Conservation (phyloP, 2,329 filamentous ascomycete genomes). For the Arthrocladium fulminans region DNA sequence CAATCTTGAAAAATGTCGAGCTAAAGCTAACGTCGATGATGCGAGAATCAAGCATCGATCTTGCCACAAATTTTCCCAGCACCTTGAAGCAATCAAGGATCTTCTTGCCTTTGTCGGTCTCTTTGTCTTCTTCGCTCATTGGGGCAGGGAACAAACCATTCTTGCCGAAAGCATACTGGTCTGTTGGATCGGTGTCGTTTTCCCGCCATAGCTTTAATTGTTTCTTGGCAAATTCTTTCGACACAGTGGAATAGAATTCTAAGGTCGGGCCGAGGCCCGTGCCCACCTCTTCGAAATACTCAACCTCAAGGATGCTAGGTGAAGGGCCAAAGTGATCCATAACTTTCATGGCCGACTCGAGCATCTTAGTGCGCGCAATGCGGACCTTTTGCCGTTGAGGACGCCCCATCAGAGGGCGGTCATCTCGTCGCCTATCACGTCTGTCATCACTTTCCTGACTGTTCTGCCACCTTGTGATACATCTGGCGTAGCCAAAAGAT, state of each 20-base stretch:
- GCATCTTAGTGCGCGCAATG: constrained; percentile 85
- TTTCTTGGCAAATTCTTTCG: constrained; percentile 93
- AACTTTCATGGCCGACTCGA: constrained; percentile 94
- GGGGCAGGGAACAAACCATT: constrained; percentile 87
- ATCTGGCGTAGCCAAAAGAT: constrained; percentile 93
- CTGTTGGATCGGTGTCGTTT: constrained; percentile 55
- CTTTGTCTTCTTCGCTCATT: constrained; percentile 67
- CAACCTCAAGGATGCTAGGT: constrained; percentile 89
- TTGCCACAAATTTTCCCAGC: constrained; percentile 91
- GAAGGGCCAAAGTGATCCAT: constrained; percentile 99
- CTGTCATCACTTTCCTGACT: constrained; percentile 72
- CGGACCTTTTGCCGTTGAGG: constrained; percentile 96
- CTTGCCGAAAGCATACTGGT: constrained; percentile 69
- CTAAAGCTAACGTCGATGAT: constrained; percentile 98
- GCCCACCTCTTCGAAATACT: constrained; percentile 97
- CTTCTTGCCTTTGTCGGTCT: constrained; percentile 71
- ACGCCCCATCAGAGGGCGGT: constrained; percentile 81
- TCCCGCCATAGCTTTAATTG: constrained; percentile 96
- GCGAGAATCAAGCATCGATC: constrained; percentile 94
- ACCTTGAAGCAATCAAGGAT: constrained; percentile 83
- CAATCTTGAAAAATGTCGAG: constrained; percentile 92
- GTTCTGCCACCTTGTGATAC: constrained; percentile 96
- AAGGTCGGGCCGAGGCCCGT: constrained; percentile 91
- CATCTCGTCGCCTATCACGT: constrained; percentile 73
- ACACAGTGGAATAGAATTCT: constrained; percentile 96